A percentile compares a stretch with the other conserved stretches of the same genome.
Conservation (phyloP, 805 yeast species). For the Suhomyces xylopsoci region DNA sequence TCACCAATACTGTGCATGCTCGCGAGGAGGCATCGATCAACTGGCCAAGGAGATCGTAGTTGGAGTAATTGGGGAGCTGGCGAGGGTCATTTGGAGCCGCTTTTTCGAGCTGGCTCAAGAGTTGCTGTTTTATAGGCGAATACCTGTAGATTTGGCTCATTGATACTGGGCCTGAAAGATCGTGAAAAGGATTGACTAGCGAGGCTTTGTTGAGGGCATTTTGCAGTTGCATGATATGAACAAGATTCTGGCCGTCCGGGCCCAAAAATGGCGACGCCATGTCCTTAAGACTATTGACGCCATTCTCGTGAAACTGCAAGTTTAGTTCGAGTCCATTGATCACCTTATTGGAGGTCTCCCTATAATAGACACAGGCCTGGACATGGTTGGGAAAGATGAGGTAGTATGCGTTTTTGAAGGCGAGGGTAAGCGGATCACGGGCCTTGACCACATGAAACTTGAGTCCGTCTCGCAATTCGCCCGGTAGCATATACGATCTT, state of each 20-base stretch:
- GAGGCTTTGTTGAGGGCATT: conserved; percentile 1
- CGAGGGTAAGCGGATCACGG: conserved; percentile 44
- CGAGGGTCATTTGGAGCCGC: neutral
- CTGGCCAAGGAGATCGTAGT: conserved; percentile 11
- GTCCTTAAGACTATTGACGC: conserved; percentile 19
- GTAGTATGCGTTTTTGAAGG: conserved; percentile 49
- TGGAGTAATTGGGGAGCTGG: conserved; percentile 10
- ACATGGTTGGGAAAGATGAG: conserved; percentile 46
- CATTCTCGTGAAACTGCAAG: conserved; percentile 42
- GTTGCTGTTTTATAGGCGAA: conserved; percentile 1
- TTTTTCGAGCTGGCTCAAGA: neutral
- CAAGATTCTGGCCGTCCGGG: conserved; percentile 1
- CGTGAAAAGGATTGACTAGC: conserved; percentile 1
- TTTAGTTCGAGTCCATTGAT: conserved; percentile 50
- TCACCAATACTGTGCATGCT: conserved; percentile 34
- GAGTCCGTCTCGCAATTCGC: conserved; percentile 19
- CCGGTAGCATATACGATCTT: conserved; percentile 23
- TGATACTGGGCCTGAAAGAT: conserved; percentile 1
- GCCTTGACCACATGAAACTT: conserved; percentile 45
- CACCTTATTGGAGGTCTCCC: conserved; percentile 47
- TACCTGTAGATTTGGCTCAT: conserved; percentile 4
- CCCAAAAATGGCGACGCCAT: conserved; percentile 31
- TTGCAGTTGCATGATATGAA: neutral
- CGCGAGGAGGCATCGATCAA: conserved; percentile 18
- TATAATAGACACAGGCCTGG: conserved; percentile 51